Evolutionary conservation across 495 filamentous ascomycete species (phyloP).

Genomic region (Clohesyomyces aquaticus): DNA sequence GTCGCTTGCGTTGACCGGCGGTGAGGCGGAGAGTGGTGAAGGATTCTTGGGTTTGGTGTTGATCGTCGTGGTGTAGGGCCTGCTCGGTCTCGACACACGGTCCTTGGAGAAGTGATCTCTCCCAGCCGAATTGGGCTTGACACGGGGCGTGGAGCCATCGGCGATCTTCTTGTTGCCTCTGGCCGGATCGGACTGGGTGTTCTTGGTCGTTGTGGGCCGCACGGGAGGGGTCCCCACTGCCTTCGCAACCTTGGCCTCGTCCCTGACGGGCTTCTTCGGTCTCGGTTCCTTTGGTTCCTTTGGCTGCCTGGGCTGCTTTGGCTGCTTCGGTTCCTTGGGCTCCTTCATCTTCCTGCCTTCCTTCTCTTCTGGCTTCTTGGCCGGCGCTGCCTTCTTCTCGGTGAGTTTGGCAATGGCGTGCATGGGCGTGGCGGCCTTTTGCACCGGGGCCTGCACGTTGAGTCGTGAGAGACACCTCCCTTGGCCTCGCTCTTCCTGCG

Average conservation of each 20-base stretch:
- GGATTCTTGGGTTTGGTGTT: constrained; percentile 43
- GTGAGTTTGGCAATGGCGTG: constrained; percentile 52
- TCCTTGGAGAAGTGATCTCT: constrained; percentile 9
- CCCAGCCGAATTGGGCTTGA: constrained; percentile 22
- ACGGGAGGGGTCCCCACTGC: not conserved
- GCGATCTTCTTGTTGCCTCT: constrained; percentile 27
- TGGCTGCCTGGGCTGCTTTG: constrained; percentile 36
- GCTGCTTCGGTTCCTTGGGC: constrained; percentile 22
- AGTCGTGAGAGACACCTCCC: constrained; percentile 80
- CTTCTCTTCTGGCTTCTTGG: constrained; percentile 60
- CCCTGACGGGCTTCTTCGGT: constrained; percentile 42
- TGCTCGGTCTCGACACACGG: constrained; percentile 8
- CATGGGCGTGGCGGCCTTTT: constrained; percentile 58
- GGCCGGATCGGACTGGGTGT: constrained; percentile 1
- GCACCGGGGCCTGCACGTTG: constrained; percentile 53
- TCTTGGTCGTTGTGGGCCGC: not conserved
- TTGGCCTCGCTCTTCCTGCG: constrained; percentile 74
- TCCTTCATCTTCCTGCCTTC: constrained; percentile 26
- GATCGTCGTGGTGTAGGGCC: constrained; percentile 28
- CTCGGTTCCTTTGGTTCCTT: constrained; percentile 23
- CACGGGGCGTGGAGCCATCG: constrained; percentile 21
- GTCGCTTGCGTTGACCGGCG: constrained; percentile 43
- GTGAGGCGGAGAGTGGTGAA: constrained; percentile 41
- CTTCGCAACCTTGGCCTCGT: constrained; percentile 38
- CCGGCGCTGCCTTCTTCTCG: constrained; percentile 32